phyloP scores from a whole-genome alignment of 768 basidiomycete genomes.

The Hypholoma sublateritium region DNA sequence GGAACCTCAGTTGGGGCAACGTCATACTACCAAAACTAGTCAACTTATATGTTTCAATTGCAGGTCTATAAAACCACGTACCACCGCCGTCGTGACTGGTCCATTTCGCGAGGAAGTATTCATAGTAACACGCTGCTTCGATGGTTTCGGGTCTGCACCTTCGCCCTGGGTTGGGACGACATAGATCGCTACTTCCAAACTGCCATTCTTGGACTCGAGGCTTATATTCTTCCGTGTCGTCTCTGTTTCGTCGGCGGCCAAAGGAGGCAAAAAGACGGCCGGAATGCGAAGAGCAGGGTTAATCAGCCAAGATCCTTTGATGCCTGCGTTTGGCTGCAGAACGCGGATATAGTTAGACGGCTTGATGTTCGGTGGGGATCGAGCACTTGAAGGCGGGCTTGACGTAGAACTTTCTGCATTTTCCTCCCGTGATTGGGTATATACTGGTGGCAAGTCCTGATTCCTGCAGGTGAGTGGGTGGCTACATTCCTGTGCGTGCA shows the following conservation, averaged over 20 bases:
- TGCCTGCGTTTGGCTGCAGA: not conserved
- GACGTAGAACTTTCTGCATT: not conserved
- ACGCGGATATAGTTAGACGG: not conserved
- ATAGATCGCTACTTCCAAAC: constrained; percentile 20
- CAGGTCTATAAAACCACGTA: not conserved
- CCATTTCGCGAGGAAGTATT: not conserved
- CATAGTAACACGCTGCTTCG: constrained; percentile 8
- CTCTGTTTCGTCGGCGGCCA: constrained; percentile 32
- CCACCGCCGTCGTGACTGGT: not conserved
- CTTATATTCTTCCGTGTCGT: constrained; percentile 35
- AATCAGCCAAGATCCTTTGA: not conserved
- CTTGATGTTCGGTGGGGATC: not conserved
- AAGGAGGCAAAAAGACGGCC: not conserved
- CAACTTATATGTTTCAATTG: not conserved
- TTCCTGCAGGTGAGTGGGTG: not conserved
- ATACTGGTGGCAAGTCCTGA: not conserved
- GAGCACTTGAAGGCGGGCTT: not conserved
- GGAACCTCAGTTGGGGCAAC: constrained; percentile 2
- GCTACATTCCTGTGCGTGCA: not conserved
- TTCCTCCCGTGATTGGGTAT: not conserved
- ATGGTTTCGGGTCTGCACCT: not conserved
- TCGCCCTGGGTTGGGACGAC: constrained; percentile 15
- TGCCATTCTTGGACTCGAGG: constrained; percentile 29
- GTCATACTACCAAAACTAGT: constrained; percentile 16
- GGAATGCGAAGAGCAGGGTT: not conserved